Base-by-base conservation (phyloP, 139 green algal species). In the Auxenochlorella protothecoides region DNA sequence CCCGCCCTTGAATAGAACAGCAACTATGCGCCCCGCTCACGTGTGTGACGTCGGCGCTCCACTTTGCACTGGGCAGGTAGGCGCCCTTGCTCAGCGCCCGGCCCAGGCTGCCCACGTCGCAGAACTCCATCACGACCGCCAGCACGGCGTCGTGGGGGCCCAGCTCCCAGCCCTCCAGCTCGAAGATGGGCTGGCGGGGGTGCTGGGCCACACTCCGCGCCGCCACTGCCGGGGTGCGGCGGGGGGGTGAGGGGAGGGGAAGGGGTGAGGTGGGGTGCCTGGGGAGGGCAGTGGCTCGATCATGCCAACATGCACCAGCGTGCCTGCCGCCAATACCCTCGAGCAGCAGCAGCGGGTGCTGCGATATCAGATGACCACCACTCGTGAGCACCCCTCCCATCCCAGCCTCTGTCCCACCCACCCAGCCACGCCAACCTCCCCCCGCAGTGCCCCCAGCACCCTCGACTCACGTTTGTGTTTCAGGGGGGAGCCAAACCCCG, bases 121-220 rank as follows among this genome's bases (percentile, higher is more conserved):
- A 87, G 74, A 71, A 82, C 71, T 85, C 81, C 79, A 86, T 85
- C 11, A 86, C 72, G 12, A 86, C 81, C 62, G 78, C 78, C 66
- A 84, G 72, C 10, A 85, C 55, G 6, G 68, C 70, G 13, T 82
- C 66, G 10, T 71, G n/a, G n/a, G 16, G 27, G 5, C 15, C 51
- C 56, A 80, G 76, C 9, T 68, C 53, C 68, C 77, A 65, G 59
- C 63, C 59, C 72, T 80, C 70, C 52, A 80, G 69, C 72, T 68
- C 14, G 60, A 80, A 80, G 57, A 80, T 70, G 59, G 63, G 62
- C 68, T 69, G 27, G 27, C 27, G 27, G 27, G 27, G 27, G 27
- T 44, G 27, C 27, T 44, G 27, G 27, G 27, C 0, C 27, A 44
- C 27, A 1, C 27, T 44, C 27, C 27, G 27, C 27, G 27, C 27